Base-by-base conservation (phyloP, 148 eudicot genomes). In the Chenopodium quinoa region DNA sequence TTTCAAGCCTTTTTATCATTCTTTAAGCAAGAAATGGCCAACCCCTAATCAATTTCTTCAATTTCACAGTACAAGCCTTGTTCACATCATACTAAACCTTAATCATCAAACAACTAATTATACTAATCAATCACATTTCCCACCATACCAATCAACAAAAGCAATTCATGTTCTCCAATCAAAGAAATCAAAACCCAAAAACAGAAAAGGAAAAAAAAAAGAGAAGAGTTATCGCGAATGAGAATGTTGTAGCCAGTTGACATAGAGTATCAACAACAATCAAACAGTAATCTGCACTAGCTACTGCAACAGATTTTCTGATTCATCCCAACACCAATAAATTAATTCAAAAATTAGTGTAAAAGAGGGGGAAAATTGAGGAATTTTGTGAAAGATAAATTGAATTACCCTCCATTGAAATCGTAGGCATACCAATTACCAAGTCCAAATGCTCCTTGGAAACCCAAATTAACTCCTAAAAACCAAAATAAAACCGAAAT, bases 211-310 rank as follows among this genome's bases (percentile, higher is more conserved):
- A 74, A 11, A 31, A 16, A 80, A 7, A 31, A 1, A 68, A 32
- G 56, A n/a, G 7, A 69, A 70, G 98, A 94, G 88, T 93, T 91
- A 75, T 95, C 97, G 76, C 98, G 97, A 71, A 97, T 93, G 79
- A 95, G 98, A 75, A 95, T 93, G 75, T 76, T 93, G 86, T 93
- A 95, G 20, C 98, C 97, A 77, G 97, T 88, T 1, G 98, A 95
- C 98, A 95, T 93, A 50, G 92, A 75, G 98, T 93, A 74, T 93
- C 97, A 32, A 95, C 91, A 2, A 97, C 98, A 78, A 95, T 89
- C 29, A 95, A 97, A 82, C 97, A 93, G 25, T 95, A 95, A 85
- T 95, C 94, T 9, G 91, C 83, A 69, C 95, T 94, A 11, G 97
- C 97, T 27, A 94, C 84, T 52, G 95, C 93, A 1, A 94, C 97